phyloP scores from a whole-genome alignment of 169 alveolate genomes.

The Miamiensis avidus region DNA sequence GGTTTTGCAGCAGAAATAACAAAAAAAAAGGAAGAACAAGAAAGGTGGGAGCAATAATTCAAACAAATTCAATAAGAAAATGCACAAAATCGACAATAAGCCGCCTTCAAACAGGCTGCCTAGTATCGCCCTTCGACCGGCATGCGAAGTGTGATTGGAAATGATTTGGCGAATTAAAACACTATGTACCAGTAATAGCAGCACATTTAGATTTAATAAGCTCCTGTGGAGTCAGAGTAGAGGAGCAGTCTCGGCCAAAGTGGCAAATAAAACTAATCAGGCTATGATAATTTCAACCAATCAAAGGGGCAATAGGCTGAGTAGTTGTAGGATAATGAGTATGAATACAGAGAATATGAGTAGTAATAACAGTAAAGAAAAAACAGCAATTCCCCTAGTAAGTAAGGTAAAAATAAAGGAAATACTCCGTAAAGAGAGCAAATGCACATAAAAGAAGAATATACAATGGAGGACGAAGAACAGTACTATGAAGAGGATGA shows the following conservation, averaged over 20 bases:
- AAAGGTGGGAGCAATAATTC: slow-evolving; percentile 37
- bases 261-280: no score
- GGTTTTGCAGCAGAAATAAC: slow-evolving; percentile 55
- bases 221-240: no score
- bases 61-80: slow-evolving; percentile 59
- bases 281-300: no score
- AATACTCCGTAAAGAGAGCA: no score
- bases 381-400: no score
- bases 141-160: background rate
- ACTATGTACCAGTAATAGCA: background rate
- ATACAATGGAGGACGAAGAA: background rate
- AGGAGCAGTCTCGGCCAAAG: no score
- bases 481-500: slow-evolving; percentile 16
- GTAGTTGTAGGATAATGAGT: no score
- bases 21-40: slow-evolving; percentile 57
- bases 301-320: no score
- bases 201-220: background rate
- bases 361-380: no score
- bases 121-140: slow-evolving; percentile 58
- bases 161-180: background rate
- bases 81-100: slow-evolving; percentile 48
- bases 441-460: slow-evolving; percentile 15
- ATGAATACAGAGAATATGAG: no score
- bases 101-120: slow-evolving; percentile 49
- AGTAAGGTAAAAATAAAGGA: slow-evolving; percentile 9